Evolutionary conservation across 768 basidiomycete species (phyloP).

Genomic region (Termitomyces sp.): DNA sequence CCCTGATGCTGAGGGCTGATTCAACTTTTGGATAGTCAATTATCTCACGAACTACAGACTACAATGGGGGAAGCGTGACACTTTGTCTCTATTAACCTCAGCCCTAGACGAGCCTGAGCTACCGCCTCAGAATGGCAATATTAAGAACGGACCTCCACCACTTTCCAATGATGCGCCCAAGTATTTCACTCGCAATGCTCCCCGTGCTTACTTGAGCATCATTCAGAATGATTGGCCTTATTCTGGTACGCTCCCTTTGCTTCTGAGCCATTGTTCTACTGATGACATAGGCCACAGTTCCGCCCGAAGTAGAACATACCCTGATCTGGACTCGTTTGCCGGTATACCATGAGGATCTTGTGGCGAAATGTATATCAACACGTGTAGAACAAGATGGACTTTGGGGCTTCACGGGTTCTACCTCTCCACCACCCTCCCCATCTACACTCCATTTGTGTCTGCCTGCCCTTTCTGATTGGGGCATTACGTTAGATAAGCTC

Average conservation of each 20-base stretch:
- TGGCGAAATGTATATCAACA: slow-evolving; percentile 42
- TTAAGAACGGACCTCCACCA: slow-evolving; percentile 17
- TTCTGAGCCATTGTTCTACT: neutral
- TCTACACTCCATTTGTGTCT: slow-evolving; percentile 52
- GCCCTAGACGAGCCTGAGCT: slow-evolving; percentile 25
- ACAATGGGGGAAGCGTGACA: slow-evolving; percentile 72
- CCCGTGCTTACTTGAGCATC: slow-evolving; percentile 55
- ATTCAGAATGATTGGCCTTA: slow-evolving; percentile 89
- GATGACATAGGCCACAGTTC: slow-evolving; percentile 48
- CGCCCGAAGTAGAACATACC: slow-evolving; percentile 65
- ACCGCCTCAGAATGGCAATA: neutral
- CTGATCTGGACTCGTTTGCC: slow-evolving; percentile 77
- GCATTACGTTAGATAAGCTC: slow-evolving; percentile 56
- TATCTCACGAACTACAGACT: slow-evolving; percentile 66
- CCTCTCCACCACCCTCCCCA: slow-evolving; percentile 51
- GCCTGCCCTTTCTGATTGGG: slow-evolving; percentile 66
- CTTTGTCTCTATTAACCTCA: slow-evolving; percentile 53
- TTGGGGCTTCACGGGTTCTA: slow-evolving; percentile 73
- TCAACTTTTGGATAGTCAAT: slow-evolving; percentile 37
- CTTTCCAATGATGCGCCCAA: slow-evolving; percentile 33
- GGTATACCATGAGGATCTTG: slow-evolving; percentile 55
- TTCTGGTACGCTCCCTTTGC: slow-evolving; percentile 44
- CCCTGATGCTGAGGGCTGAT: neutral
- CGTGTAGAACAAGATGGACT: slow-evolving; percentile 72
- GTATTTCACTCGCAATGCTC: slow-evolving; percentile 64